Base-by-base conservation (phyloP, 192 early-diverging fungal species). In the Coemansia sp. region DNA sequence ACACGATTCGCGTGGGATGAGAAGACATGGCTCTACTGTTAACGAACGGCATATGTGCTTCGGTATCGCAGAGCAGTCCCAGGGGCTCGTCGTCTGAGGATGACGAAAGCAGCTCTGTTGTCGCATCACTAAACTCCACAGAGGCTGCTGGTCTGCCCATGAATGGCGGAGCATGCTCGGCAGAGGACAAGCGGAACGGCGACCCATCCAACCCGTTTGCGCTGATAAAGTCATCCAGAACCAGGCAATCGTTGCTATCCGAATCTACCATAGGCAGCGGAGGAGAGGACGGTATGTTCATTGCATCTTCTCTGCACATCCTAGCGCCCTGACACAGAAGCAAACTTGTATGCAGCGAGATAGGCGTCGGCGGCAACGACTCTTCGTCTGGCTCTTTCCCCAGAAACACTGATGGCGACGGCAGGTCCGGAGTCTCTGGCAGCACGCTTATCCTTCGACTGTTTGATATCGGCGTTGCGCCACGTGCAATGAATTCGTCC, bases 231-330 rank as follows among this genome's bases (percentile, higher is more conserved):
- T 62, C 49, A 45, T 65, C 73, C n/a, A 68, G 48, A 16, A 55
- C 16, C 55, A 23, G 39, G 58, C 62, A 63, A 15, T 55, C 61
- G 34, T 63, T 48, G 43, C 63, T 62, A 46, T 66, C 70, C 26
- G 53, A 44, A 21, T 41, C 11, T 33, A 33, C 53, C 6, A 58
- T 34, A 38, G 12, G n/a, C 16, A 1, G 20, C 21, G 70, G 73
- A 14, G 78, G 78, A 20, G 78, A 81, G 7, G 78, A 81, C 2
- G 78, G 78, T 65, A 81, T 8, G 8, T 69, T 64, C n/a, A 81
- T 15, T 6, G 74, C 78, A 2, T 52, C 70, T 24, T 59, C 56
- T n/a, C 64, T 49, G 5, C 41, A 14, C 16, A 66, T 46, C 46
- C 9, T 14, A 45, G 9, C 44, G 11, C 44, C 14, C 3, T 45